phyloP scores from a whole-genome alignment of 1,284 basidiomycete species.

The Somion occarium region DNA sequence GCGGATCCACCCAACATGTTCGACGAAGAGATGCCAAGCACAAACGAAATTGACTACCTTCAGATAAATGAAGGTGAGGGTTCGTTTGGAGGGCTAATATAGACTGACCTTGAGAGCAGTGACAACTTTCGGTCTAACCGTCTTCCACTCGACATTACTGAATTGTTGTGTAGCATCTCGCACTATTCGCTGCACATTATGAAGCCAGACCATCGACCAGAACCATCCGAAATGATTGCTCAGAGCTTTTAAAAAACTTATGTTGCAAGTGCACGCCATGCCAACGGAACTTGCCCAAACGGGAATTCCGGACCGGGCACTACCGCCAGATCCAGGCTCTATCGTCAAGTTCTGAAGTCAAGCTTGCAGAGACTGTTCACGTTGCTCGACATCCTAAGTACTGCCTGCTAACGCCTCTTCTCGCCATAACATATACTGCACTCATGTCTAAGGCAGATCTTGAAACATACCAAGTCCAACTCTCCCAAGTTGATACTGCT shows the following conservation, averaged over 20 bases:
- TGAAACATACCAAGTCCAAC: slow-evolving; percentile 85
- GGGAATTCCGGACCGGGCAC: no score
- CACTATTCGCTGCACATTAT: slow-evolving; percentile 6
- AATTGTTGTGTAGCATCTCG: neutral
- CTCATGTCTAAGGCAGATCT: slow-evolving; percentile 81
- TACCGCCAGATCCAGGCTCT: no score
- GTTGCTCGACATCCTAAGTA: no score
- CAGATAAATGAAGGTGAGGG: no score
- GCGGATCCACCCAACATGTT: slow-evolving; percentile 54
- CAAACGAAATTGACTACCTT: slow-evolving; percentile 50
- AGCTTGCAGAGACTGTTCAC: no score
- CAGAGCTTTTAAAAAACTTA: no score
- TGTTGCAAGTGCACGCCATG: no score
- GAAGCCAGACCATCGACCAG: neutral
- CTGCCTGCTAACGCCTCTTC: neutral
- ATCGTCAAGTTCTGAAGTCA: no score
- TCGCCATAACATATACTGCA: no score
- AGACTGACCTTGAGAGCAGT: neutral
- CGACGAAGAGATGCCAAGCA: slow-evolving; percentile 51
- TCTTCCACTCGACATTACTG: neutral
- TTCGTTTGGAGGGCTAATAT: no score
- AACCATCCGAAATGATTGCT: neutral
- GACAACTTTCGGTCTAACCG: neutral
- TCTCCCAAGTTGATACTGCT: slow-evolving; percentile 86
- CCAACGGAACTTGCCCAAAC: no score